A percentile compares a stretch with the other conserved stretches of the same genome.
Evolutionary conservation across 2,329 filamentous ascomycete species (phyloP).

Genomic region (Neophaeococcomyces aloes): DNA sequence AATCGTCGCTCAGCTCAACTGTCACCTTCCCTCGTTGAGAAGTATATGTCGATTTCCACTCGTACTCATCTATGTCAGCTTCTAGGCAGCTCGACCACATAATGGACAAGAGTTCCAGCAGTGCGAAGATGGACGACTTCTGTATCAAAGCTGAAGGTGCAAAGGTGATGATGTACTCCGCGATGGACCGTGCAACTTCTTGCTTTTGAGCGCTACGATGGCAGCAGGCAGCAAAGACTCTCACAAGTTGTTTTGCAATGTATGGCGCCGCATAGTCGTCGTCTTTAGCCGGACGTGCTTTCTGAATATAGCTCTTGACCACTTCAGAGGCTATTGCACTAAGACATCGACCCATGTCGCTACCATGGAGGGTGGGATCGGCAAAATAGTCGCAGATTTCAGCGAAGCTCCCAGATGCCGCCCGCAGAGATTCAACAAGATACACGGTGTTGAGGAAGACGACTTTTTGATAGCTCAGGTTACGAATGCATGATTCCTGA

Average conservation of each 20-base stretch:
- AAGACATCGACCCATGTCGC: conserved; percentile 54
- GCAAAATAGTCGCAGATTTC: conserved; percentile 85
- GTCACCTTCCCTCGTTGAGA: conserved; percentile 68
- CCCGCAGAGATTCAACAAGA: conserved; percentile 77
- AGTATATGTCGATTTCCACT: conserved; percentile 69
- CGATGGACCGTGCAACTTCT: conserved; percentile 69
- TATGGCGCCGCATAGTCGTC: conserved; percentile 82
- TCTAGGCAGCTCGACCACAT: conserved; percentile 96
- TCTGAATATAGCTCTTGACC: conserved; percentile 67
- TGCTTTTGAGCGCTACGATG: conserved; percentile 89
- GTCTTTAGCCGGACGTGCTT: conserved; percentile 59
- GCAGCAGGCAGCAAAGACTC: conserved; percentile 80
- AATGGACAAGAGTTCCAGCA: conserved; percentile 81
- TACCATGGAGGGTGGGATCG: conserved; percentile 66
- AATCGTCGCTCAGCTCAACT: conserved; percentile 89
- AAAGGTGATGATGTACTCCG: conserved; percentile 72
- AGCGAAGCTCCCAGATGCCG: conserved; percentile 78
- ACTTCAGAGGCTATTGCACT: conserved; percentile 55
- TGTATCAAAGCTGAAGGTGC: conserved; percentile 87
- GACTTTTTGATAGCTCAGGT: conserved; percentile 76
- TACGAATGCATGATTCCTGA: conserved; percentile 66
- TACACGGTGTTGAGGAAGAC: conserved; percentile 89
- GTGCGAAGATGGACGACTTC: conserved; percentile 77
- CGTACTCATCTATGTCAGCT: conserved; percentile 86
- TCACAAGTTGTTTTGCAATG: conserved; percentile 75